Conservation (phyloP, 2,329 filamentous ascomycete genomes). For the Epicoccum nigrum region DNA sequence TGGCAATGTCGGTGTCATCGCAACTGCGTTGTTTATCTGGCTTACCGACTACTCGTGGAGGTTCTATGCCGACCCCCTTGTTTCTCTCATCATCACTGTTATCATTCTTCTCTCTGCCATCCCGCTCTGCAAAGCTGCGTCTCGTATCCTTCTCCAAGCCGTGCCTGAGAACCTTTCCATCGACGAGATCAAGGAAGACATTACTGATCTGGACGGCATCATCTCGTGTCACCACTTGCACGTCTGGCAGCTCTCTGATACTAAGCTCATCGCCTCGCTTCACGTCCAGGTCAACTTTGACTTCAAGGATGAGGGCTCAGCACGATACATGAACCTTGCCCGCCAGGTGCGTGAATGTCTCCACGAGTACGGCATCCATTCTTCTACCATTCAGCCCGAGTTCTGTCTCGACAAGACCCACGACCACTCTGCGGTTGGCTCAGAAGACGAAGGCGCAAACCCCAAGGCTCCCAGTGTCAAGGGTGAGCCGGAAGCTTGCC, state of each 20-base stretch:
- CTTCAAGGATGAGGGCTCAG: conserved; percentile 77
- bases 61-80: conserved; percentile 86
- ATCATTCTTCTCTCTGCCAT: conserved; percentile 75
- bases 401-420: conserved; percentile 60
- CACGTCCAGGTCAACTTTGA: conserved; percentile 93
- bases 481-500: conserved; percentile 45
- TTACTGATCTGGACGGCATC: conserved; percentile 81
- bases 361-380: conserved; percentile 95
- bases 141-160: conserved; percentile 90
- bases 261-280: conserved; percentile 89
- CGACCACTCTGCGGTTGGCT: conserved; percentile 48
- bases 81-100: conserved; percentile 91
- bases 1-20: conserved; percentile 85
- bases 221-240: conserved; percentile 94
- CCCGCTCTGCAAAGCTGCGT: conserved; percentile 78
- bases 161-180: conserved; percentile 88
- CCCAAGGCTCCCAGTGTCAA: conserved; percentile 48
- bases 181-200: conserved; percentile 90
- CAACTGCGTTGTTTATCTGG: conserved; percentile 88
- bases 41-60: conserved; percentile 80
- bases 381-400: conserved; percentile 95
- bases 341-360: conserved; percentile 83
- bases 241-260: conserved; percentile 96
- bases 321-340: conserved; percentile 89
- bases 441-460: conserved; percentile 38